A percentile compares a stretch with the other conserved stretches of the same genome.
These are phyloP conservation scores for Anthracocystis setariae DNA, from an alignment of 1,284 basidiomycete genomes.

Conservation along the genomic window DNA sequence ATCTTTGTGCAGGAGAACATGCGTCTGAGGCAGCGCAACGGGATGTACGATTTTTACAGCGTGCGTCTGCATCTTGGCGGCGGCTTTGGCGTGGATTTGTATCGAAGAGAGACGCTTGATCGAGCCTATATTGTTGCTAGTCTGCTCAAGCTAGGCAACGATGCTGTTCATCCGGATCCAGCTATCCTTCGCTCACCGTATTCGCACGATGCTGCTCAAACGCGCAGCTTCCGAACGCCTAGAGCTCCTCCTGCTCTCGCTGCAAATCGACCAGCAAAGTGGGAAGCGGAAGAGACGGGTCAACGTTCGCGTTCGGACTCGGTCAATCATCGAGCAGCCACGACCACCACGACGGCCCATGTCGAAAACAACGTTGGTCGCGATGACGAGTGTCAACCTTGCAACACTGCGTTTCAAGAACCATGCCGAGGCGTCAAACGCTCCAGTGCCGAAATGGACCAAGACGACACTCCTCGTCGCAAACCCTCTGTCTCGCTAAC, in stretches of 20 bases:
- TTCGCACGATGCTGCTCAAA: conserved; percentile 21
- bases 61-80: conserved; percentile 56
- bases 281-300: conserved; percentile 6
- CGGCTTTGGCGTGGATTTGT: conserved; percentile 55
- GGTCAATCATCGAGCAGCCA: conserved; percentile 7
- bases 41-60: conserved; percentile 53
- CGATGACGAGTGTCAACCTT: background rate
- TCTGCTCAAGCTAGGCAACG: conserved; percentile 55
- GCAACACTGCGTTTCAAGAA: background rate
- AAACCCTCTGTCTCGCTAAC: too few relatives aligned
- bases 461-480: conserved; percentile 16
- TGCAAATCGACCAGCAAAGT: background rate
- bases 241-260: conserved; percentile 5
- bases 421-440: conserved; percentile 21
- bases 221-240: conserved; percentile 35
- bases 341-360: background rate
- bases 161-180: conserved; percentile 48
- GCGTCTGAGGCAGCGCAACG: conserved; percentile 47
- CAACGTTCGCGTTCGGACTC: conserved; percentile 20
- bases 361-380: conserved; percentile 15
- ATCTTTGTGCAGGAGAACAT: conserved; percentile 57
- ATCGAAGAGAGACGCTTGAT: conserved; percentile 50
- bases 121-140: conserved; percentile 57
- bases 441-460: conserved; percentile 38
- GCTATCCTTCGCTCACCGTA: conserved; percentile 39